phyloP scores from a whole-genome alignment of 345 rosid genomes.

The Citrus reticulata region DNA sequence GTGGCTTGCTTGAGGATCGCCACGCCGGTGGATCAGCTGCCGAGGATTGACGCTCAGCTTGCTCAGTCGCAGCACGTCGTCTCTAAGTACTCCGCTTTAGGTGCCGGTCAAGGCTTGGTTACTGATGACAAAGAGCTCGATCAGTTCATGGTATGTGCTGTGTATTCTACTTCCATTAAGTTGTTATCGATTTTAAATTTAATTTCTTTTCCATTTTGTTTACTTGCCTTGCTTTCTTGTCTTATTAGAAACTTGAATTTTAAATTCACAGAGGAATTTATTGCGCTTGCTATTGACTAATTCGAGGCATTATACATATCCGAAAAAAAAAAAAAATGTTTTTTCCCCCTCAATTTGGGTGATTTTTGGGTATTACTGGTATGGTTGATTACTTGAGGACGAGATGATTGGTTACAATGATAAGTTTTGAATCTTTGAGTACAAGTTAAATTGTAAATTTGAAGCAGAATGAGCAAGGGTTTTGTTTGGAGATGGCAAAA shows the following conservation, averaged over 20 bases:
- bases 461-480: background rate
- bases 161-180: background rate
- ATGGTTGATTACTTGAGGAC: background rate
- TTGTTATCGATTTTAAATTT: background rate
- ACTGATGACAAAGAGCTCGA: constrained; percentile 90
- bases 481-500: background rate
- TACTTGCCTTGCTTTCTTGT: background rate
- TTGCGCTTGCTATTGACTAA: constrained; percentile 1
- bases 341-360: background rate
- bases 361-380: background rate
- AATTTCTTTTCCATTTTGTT: background rate
- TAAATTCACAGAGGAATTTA: constrained; percentile 4
- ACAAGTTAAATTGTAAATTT: background rate
- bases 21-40: constrained; percentile 93
- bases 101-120: constrained; percentile 51
- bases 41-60: constrained; percentile 93
- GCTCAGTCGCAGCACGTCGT: constrained; percentile 96
- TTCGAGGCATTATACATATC: background rate
- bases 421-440: background rate
- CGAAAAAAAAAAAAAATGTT: background rate
- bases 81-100: constrained; percentile 74
- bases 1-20: constrained; percentile 88
- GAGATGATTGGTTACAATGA: background rate
- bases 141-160: constrained; percentile 87
- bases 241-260: constrained; percentile 8